Evolutionary conservation across 1,284 basidiomycete genomes (phyloP).

Genomic region (Clitocybe nebularis): DNA sequence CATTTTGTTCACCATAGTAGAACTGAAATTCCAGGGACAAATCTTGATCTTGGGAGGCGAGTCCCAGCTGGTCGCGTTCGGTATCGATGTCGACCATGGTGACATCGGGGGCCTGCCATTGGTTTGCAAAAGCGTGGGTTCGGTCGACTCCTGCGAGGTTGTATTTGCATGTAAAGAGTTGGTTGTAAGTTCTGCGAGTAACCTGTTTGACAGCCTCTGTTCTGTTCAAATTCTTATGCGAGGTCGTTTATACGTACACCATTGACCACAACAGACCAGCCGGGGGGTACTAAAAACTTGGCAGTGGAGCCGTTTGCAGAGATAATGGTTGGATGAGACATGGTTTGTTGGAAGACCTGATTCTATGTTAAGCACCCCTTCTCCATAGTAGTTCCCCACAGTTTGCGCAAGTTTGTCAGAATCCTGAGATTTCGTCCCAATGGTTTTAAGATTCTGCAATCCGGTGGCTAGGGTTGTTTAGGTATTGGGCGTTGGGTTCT

Average conservation of each 20-base stretch:
- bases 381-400: too few species aligned
- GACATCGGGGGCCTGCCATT: constrained; percentile 9
- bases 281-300: constrained; percentile 7
- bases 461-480: too few species aligned
- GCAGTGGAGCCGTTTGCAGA: constrained; percentile 7
- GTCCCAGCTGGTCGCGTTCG: constrained; percentile 1
- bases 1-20: constrained; percentile 9
- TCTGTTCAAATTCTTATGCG: too few species aligned
- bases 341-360: too few species aligned
- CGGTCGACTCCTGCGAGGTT: constrained; percentile 1
- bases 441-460: too few species aligned
- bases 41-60: constrained; percentile 5
- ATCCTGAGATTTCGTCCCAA: too few species aligned
- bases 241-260: constrained; percentile 2
- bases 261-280: constrained; percentile 12
- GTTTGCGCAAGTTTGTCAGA: too few species aligned
- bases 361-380: too few species aligned
- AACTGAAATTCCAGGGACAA: constrained; percentile 11
- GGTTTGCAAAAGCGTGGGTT: constrained; percentile 7
- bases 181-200: constrained; percentile 14
- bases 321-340: constrained; percentile 5
- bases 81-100: constrained; percentile 12
- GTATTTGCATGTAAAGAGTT: constrained; percentile 13
- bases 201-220: too few species aligned
- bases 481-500: too few species aligned